Conservation (phyloP, 352 stramenopile genomes). For the Globisporangium echinulatum region DNA sequence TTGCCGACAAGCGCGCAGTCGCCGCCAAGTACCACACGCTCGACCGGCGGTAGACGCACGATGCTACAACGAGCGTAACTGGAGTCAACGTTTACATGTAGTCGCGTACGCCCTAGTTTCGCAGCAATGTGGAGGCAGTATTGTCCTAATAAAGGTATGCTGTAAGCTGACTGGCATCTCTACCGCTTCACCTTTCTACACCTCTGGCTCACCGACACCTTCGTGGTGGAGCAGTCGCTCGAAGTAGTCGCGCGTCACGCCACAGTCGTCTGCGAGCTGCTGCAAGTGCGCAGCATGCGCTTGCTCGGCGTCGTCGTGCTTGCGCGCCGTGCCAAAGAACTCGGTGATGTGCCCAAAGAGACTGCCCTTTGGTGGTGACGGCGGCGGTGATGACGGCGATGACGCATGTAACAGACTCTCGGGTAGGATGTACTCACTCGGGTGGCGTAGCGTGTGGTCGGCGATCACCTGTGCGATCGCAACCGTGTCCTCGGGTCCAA, state of each 20-base stretch:
- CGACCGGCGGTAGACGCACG: constrained; percentile 19
- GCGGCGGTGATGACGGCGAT: not conserved
- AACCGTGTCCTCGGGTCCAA: constrained; percentile 5
- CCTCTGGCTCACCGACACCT: not conserved
- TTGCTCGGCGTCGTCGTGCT: not conserved
- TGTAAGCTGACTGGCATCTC: not conserved
- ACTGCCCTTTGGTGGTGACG: not conserved
- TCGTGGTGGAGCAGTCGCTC: constrained; percentile 10
- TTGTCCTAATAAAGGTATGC: too few relatives aligned
- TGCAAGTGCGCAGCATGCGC: constrained; percentile 1
- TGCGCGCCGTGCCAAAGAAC: constrained; percentile 10
- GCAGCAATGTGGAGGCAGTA: too few relatives aligned
- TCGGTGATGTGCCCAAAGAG: constrained; percentile 14
- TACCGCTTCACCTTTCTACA: not conserved
- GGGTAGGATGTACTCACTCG: constrained; percentile 5
- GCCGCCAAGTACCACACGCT: constrained; percentile 50
- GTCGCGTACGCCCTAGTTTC: too few relatives aligned
- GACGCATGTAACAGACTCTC: not conserved
- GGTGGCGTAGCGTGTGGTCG: constrained; percentile 14
- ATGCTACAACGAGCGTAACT: too few relatives aligned
- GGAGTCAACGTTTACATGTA: too few relatives aligned
- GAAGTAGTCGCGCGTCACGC: constrained; percentile 12
- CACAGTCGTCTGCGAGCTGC: constrained; percentile 12
- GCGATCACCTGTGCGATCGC: constrained; percentile 14
- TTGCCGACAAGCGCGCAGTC: constrained; percentile 31